Evolutionary conservation across 2,329 filamentous ascomycete species (phyloP).

Genomic region (Pseudocercospora macadamiae): DNA sequence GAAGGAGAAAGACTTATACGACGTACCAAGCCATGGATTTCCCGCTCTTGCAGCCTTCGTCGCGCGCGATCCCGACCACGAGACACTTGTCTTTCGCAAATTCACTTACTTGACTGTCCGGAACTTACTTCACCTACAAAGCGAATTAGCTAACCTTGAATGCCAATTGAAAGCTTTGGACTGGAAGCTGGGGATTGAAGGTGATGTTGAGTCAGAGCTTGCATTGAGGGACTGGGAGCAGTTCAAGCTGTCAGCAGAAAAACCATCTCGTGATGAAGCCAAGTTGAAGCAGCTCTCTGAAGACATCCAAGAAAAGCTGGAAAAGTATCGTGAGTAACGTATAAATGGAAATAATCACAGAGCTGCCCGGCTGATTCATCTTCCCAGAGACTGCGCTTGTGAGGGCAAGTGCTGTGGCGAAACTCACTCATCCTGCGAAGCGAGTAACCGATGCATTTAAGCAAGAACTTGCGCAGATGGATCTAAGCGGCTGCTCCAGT

Average conservation of each 20-base stretch:
- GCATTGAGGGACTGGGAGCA: neutral
- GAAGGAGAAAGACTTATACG: no score
- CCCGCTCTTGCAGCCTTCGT: constrained; percentile 13
- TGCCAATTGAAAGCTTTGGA: neutral
- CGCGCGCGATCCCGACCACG: constrained; percentile 18
- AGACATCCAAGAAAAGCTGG: neutral
- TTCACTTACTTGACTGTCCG: constrained; percentile 12
- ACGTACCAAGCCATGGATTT: no score
- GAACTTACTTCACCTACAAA: constrained; percentile 11
- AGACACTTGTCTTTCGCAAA: constrained; percentile 20
- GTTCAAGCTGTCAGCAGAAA: neutral
- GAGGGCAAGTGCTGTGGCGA: neutral
- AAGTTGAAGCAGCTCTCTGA: neutral
- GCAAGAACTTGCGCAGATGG: constrained; percentile 1
- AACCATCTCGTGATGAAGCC: neutral
- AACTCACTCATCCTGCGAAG: neutral
- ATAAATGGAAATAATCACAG: neutral
- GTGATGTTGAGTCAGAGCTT: neutral
- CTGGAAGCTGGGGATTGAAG: neutral
- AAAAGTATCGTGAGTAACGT: constrained; percentile 3
- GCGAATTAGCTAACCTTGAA: constrained; percentile 13
- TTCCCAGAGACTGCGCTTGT: constrained; percentile 11
- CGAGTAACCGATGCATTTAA: neutral
- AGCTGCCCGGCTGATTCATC: no score
- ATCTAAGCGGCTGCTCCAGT: neutral